These are phyloP conservation scores for Ramaria sp. DNA, from an alignment of 768 basidiomycete species.

Conservation along the genomic window DNA sequence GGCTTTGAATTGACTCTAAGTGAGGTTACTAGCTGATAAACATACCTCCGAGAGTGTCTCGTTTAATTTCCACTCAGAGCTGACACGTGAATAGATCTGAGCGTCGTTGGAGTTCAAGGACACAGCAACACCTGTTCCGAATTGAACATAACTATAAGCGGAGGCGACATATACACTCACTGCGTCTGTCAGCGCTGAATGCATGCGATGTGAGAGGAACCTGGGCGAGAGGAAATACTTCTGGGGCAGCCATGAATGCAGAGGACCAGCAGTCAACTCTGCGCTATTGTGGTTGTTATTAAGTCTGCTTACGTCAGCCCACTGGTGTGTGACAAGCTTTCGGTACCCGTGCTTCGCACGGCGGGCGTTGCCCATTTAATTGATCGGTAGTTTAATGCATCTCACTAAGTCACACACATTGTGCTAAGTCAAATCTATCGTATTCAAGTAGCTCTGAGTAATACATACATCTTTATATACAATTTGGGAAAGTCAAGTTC, in stretches of 20 bases:
- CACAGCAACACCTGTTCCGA: conserved; percentile 67
- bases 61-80: conserved; percentile 54
- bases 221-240: conserved; percentile 71
- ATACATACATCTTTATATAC: no score
- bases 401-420: no score
- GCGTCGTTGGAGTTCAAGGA: conserved; percentile 87
- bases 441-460: no score
- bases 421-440: no score
- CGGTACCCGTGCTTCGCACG: no score
- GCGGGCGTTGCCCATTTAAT: no score
- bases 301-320: neutral
- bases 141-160: conserved; percentile 7
- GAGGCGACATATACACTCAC: conserved; percentile 38
- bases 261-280: conserved; percentile 85
- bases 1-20: neutral
- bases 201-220: conserved; percentile 82
- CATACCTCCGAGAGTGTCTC: conserved; percentile 81
- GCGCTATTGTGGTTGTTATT: neutral
- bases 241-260: conserved; percentile 54
- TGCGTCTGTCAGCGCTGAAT: conserved; percentile 79
- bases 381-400: no score
- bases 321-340: no score
- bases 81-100: conserved; percentile 63
- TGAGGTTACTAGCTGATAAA: neutral
- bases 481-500: no score